Evolutionary conservation across 2,329 filamentous ascomycete genomes (phyloP).

Genomic region (Metarhizium sp.): DNA sequence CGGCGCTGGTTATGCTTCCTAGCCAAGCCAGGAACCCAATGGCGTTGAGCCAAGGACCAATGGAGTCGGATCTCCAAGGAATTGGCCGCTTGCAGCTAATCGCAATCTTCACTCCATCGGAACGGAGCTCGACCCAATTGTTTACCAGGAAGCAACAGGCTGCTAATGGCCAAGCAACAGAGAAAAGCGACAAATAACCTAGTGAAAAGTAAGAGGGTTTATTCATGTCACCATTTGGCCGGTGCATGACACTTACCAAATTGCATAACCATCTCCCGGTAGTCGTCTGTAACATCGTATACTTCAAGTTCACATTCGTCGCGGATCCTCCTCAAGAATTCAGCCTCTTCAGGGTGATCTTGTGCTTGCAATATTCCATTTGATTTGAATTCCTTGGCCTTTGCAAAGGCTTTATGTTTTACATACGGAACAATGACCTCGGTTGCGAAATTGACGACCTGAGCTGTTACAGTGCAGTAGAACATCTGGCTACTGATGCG

Average conservation of each 20-base stretch:
- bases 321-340: slow-evolving; percentile 73
- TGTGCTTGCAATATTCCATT: slow-evolving; percentile 41
- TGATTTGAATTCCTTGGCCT: slow-evolving; percentile 66
- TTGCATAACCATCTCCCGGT: slow-evolving; percentile 88
- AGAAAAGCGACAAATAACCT: slow-evolving; percentile 86
- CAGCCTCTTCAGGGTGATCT: slow-evolving; percentile 68
- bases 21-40: slow-evolving; percentile 90
- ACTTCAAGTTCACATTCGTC: slow-evolving; percentile 71
- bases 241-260: slow-evolving; percentile 37
- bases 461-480: slow-evolving; percentile 90
- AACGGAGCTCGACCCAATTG: slow-evolving; percentile 91
- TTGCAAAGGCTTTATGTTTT: slow-evolving; percentile 68
- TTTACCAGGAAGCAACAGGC: slow-evolving; percentile 83
- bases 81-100: slow-evolving; percentile 81
- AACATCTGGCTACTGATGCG: slow-evolving; percentile 86
- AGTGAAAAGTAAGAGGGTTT: slow-evolving; percentile 14
- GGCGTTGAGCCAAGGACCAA: slow-evolving; percentile 83
- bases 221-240: slow-evolving; percentile 2
- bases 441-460: slow-evolving; percentile 77
- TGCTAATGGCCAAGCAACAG: slow-evolving; percentile 90
- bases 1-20: slow-evolving; percentile 77
- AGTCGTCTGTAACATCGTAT: slow-evolving; percentile 86
- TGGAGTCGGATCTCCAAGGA: slow-evolving; percentile 84
- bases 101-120: slow-evolving; percentile 91
- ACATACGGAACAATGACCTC: slow-evolving; percentile 79